Conservation (phyloP, 306 rosid species). For the Quercus wislizeni region DNA sequence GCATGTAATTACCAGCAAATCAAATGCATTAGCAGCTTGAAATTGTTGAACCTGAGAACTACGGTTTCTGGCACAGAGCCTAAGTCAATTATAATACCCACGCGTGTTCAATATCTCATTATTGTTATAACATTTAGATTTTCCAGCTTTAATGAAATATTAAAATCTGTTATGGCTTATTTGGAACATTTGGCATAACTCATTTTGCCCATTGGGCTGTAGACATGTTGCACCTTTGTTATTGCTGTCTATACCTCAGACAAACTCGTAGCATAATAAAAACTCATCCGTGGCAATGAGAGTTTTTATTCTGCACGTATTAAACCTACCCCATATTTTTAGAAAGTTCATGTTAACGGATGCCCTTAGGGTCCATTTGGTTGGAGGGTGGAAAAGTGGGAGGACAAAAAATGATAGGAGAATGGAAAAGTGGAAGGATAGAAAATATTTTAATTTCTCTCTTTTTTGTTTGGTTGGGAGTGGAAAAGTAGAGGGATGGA, state of each 20-base stretch:
- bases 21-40: neutral
- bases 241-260: neutral
- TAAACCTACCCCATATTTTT: too few species aligned
- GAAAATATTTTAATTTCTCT: too few species aligned
- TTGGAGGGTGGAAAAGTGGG: too few species aligned
- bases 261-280: neutral
- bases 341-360: too few species aligned
- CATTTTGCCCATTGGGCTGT: neutral
- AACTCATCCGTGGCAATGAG: neutral
- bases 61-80: neutral
- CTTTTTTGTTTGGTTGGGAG: too few species aligned
- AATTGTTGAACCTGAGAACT: neutral
- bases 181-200: neutral
- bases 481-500: too few species aligned
- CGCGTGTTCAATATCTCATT: neutral
- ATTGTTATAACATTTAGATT: neutral
- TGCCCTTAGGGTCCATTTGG: too few species aligned
- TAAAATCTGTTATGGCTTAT: neutral
- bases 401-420: too few species aligned
- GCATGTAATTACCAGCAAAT: neutral
- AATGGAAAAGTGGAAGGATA: too few species aligned
- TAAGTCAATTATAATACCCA: neutral
- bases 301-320: neutral
- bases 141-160: neutral
- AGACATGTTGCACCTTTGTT: neutral